phyloP scores from a whole-genome alignment of 2,329 filamentous ascomycete genomes.

The Fusarium graminum region DNA sequence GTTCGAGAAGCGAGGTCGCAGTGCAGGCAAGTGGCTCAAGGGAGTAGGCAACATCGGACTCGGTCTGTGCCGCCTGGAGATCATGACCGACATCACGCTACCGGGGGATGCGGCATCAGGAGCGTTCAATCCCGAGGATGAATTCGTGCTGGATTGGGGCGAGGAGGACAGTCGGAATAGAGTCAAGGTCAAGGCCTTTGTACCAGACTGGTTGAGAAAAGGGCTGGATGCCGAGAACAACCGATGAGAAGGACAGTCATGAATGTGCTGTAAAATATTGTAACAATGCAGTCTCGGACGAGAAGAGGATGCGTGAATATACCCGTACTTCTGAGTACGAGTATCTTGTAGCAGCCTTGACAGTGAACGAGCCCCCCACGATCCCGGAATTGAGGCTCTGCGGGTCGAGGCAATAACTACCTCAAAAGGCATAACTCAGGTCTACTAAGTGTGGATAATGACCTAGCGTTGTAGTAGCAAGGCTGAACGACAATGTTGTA shows the following conservation, averaged over 20 bases:
- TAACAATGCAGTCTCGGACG: slow-evolving; percentile 14
- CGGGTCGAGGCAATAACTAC: not conserved
- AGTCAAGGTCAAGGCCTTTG: slow-evolving; percentile 80
- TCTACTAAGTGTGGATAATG: not conserved
- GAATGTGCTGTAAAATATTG: slow-evolving; percentile 26
- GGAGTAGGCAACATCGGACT: slow-evolving; percentile 89
- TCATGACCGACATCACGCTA: slow-evolving; percentile 85
- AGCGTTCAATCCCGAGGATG: slow-evolving; percentile 70
- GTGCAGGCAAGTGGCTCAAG: slow-evolving; percentile 82
- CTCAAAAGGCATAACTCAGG: not conserved
- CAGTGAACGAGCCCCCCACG: not conserved
- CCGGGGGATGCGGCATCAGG: slow-evolving; percentile 76
- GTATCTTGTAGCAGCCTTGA: not conserved
- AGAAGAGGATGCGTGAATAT: slow-evolving; percentile 30
- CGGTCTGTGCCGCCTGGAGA: slow-evolving; percentile 86
- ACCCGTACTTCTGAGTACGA: not conserved
- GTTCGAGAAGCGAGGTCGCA: slow-evolving; percentile 71
- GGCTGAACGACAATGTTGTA: slow-evolving; percentile 1
- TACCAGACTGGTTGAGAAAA: slow-evolving; percentile 79
- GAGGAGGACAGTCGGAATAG: slow-evolving; percentile 56
- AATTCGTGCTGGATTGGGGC: slow-evolving; percentile 71
- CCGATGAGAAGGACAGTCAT: slow-evolving; percentile 9
- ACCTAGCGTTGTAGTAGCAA: not conserved
- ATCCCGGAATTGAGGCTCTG: not conserved
- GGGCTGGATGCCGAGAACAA: slow-evolving; percentile 53